Evolutionary conservation across 2,329 filamentous ascomycete species (phyloP), one percentile per base, ranked within the genome.

Genomic region (Endothia cerciana): DNA sequence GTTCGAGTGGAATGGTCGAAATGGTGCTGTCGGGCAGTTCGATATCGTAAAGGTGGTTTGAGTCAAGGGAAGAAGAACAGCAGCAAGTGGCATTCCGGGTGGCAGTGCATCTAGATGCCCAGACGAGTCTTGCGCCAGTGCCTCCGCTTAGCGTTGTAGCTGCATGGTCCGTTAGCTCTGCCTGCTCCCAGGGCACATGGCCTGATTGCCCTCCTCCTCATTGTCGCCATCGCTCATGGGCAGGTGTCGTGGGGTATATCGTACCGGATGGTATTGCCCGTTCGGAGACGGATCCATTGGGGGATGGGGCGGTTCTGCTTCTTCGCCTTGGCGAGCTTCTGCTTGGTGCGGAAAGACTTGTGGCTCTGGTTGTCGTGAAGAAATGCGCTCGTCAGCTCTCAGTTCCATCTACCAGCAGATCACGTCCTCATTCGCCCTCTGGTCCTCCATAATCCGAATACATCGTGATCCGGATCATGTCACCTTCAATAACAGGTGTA

Each of bases 61-160:
- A 51, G 64, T 62, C 47, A 63, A 64, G 67, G 60, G 63, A 70
- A 76, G 75, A 70, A 71, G 72, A 66, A 61, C 61, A 68, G 61
- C 58, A 64, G 59, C 61, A 66, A 64, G 61, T 63, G 66, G 66
- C 64, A 68, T 64, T 66, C 51, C 43, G 55, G 47, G 61, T 75
- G 77, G 80, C 77, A 82, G 85, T 80, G 82, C 81, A 83, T 88
- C 87, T 95, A 99, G 87, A 99, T 96, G 81, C 93, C 93, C 85
- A 99, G 93, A 81, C 93, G 91, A 81, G 95, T 98, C 94, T 99
- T 99, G 87, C 95, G 93, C 95, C 95, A 99, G 83, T 99, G 95
- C 86, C 95, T 92, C 84, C 95, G 88, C 92, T 99, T 99, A 79
- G 95, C 94, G 88, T 99, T 99, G 91, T 99, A 99, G 87, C 95